Percentiles rank a stretch among this genome's conserved stretches.
Evolutionary conservation across 169 alveolate species (phyloP).

Genomic region (Amoebophrya sp.): DNA sequence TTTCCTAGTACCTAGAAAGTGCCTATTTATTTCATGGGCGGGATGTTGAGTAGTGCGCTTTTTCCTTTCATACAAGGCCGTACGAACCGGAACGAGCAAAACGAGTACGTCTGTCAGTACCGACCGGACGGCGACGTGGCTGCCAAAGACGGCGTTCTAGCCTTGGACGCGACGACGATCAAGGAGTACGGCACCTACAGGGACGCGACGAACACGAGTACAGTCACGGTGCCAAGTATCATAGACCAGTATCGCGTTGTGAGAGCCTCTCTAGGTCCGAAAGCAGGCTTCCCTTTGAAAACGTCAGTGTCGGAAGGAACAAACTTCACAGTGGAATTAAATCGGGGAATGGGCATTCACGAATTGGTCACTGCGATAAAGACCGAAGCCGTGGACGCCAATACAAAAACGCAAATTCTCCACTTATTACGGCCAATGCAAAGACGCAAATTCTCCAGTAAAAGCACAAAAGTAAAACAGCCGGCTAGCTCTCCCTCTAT

Average conservation of each 20-base stretch:
- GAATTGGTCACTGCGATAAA: background rate
- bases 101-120: slow-evolving; percentile 16
- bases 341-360: background rate
- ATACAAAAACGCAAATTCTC: background rate
- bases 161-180: background rate
- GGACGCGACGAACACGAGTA: background rate
- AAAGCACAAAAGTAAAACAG: too few relatives aligned
- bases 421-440: too few relatives aligned
- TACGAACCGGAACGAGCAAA: background rate
- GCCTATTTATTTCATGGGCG: too few relatives aligned
- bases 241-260: background rate
- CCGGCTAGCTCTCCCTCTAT: too few relatives aligned
- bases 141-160: background rate
- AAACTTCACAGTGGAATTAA: background rate
- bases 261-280: background rate
- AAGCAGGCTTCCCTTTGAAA: background rate
- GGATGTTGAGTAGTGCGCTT: too few relatives aligned
- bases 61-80: too few relatives aligned
- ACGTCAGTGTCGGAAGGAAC: background rate
- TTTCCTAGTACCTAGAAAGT: too few relatives aligned
- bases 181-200: background rate
- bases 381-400: background rate
- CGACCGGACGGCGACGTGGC: slow-evolving; percentile 14
- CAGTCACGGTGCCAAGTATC: background rate
- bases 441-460: too few relatives aligned